Evolutionary conservation across 2,329 filamentous ascomycete genomes (phyloP), one percentile per base, ranked within the genome.

Genomic region (Penicillium janthinellum): DNA sequence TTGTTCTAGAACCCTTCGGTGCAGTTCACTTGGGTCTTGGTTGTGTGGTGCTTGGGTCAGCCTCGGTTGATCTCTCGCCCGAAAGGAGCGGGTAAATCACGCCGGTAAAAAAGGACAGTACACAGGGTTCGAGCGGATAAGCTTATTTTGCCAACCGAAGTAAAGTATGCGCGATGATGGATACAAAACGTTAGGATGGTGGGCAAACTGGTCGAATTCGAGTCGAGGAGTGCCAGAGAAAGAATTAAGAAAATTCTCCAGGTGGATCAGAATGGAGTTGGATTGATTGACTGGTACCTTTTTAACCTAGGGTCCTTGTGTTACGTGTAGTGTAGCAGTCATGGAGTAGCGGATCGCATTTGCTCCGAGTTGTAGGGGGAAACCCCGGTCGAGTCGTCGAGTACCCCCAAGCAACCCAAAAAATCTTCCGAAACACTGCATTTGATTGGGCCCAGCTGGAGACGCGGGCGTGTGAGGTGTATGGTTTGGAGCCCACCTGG

Each of bases 51-150:
- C 42, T 5, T 25, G 12, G 20, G 20, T 47, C 44, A 15, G 17
- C 42, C 48, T 51, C 48, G 48, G 48, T 51, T 37, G 22, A 25
- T 25, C 31, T 50, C 54, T 56, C 54, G 45, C n/a, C 37, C 54
- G 54, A 50, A 31, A 56, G 35, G 11, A 34, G 31, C 49, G 34
- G 31, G 20, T 51, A 51, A 39, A 39, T 47, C 5, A 22, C 12
- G 15, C 37, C 28, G 54, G 54, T 51, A 41, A 51, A 42, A 44
- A 49, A 20, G 5, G 20, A 20, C 20, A 20, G 20, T 20, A n/a
- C 28, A 56, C n/a, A 38, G 28, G 42, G 37, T 44, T 28, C 38
- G 15, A 34, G 54, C 49, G 54, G 35, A 56, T 56, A 49, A 51
- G 47, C 47, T 51, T 51, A 44, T 44, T 57, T 44, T 20, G 28